Percentiles rank a stretch among this genome's conserved stretches.
Evolutionary conservation across 495 filamentous ascomycete genomes (phyloP).

Genomic region (Hypoxylon lenormandii): DNA sequence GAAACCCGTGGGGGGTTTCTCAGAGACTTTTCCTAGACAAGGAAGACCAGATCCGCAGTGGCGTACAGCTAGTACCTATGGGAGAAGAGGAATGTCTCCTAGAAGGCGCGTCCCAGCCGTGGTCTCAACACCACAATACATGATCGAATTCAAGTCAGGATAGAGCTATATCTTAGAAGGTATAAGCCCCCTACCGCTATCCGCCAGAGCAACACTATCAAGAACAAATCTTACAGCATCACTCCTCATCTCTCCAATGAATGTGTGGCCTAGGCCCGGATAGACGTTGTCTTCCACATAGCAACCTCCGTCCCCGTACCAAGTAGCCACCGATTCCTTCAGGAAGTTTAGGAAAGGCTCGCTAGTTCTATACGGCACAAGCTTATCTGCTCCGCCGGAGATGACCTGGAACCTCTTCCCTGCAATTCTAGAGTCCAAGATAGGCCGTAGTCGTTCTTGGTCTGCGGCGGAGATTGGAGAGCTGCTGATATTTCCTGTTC

Average conservation of each 20-base stretch:
- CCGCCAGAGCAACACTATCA: conserved; percentile 57
- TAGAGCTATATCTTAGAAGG: conserved; percentile 40
- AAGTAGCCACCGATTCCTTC: conserved; percentile 68
- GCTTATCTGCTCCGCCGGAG: conserved; percentile 79
- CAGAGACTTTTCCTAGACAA: conserved; percentile 56
- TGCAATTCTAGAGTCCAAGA: conserved; percentile 65
- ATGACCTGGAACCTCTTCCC: conserved; percentile 83
- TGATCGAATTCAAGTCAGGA: conserved; percentile 4
- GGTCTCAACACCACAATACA: conserved; percentile 34
- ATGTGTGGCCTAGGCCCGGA: conserved; percentile 76
- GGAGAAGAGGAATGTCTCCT: conserved; percentile 53
- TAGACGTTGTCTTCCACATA: conserved; percentile 80
- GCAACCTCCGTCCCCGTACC: conserved; percentile 70
- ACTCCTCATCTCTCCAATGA: conserved; percentile 76
- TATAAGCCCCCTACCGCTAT: conserved; percentile 13
- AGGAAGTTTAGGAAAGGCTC: conserved; percentile 78
- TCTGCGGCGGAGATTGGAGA: conserved; percentile 21
- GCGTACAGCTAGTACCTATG: conserved; percentile 45
- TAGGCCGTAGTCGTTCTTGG: conserved; percentile 58
- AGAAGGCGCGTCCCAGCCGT: conserved; percentile 51
- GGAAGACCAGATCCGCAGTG: conserved; percentile 53
- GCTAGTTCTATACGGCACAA: conserved; percentile 81
- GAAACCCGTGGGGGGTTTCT: conserved; percentile 62
- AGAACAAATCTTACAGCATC: conserved; percentile 76
- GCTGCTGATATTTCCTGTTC: conserved; percentile 56